Evolutionary conservation across 1,284 basidiomycete genomes (phyloP).

Genomic region (Meira miltonrushii): DNA sequence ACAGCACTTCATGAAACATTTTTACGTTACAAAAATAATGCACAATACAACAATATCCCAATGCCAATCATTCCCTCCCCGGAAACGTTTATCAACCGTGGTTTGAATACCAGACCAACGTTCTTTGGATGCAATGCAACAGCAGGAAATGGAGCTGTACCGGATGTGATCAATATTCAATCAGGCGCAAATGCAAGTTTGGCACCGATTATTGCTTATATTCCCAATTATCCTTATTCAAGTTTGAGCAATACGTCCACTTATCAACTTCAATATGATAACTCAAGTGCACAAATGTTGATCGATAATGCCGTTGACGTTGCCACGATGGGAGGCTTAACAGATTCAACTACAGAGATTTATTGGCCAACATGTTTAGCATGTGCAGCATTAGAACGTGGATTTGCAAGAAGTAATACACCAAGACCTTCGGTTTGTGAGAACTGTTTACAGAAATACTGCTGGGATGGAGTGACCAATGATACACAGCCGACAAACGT

Average conservation of each 20-base stretch:
- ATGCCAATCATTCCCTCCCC: constrained; percentile 56
- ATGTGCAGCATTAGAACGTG: constrained; percentile 40
- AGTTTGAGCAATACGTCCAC: constrained; percentile 39
- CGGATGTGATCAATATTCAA: constrained; percentile 50
- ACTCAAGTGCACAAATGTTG: constrained; percentile 26
- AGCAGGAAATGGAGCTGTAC: background rate
- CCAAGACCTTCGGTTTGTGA: constrained; percentile 31
- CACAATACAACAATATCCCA: constrained; percentile 36
- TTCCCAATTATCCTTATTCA: constrained; percentile 57
- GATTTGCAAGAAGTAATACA: constrained; percentile 32
- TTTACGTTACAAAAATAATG: constrained; percentile 20
- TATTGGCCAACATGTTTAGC: constrained; percentile 42
- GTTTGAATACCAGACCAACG: constrained; percentile 65
- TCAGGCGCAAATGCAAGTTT: constrained; percentile 25
- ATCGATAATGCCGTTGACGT: constrained; percentile 45
- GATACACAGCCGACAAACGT: constrained; percentile 21
- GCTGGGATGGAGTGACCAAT: constrained; percentile 46
- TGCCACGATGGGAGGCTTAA: constrained; percentile 33
- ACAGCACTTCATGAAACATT: constrained; percentile 54
- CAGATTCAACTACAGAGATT: constrained; percentile 17
- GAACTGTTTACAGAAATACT: constrained; percentile 39
- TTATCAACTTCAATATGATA: constrained; percentile 52
- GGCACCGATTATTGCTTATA: constrained; percentile 55
- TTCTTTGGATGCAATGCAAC: constrained; percentile 67
- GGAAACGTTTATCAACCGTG: constrained; percentile 62